Evolutionary conservation across 352 stramenopile species (phyloP), one percentile per base, ranked within the genome.

Genomic region (Globisporangium megalacanthum): DNA sequence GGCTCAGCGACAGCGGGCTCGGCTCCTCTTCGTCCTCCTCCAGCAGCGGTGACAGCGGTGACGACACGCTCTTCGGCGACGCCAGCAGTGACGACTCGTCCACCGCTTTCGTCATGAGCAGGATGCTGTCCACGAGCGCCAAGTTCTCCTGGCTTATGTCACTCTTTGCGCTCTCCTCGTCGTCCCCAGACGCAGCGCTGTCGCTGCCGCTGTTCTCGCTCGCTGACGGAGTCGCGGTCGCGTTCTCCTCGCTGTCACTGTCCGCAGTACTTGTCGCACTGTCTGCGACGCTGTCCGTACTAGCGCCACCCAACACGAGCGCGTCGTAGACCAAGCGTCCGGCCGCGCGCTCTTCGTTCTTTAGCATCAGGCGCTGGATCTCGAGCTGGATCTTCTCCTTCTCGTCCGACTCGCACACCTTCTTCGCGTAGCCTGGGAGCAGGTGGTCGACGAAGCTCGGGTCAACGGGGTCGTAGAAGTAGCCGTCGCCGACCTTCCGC

Each of bases 391-490:
- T 92, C 58, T 89, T 77, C 58, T 88, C 80, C 62, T 88, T 87
- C 64, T 94, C 84, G 46, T 92, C 84, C 31, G 71, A 74, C 56
- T 89, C 84, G 72, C 80, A 90, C 57, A 92, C 87, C 60, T 88
- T 88, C 66, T 89, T 92, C 31, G 78, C 81, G 54, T 89, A 79
- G 29, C 77, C 81, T 0, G 84, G 84, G 52, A 92, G 69, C 47
- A 94, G 64, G 64, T 92, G 84, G 51, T 94, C 84, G 17, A 94
- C 80, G 54, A 94, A 94, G 66, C 56, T 90, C 42, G 84, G 84
- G 66, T 94, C 84, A 52, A 94, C 84, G 11, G 84, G 84, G 65
- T 94, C 84, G 69, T 89, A 90, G 56, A 90, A 89, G 64, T 77
- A 84, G 52, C 79, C 82, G 62, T 94, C 84, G 54, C 81, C 84